Conservation (phyloP, 805 yeast genomes). For the Candida tibetensis region DNA sequence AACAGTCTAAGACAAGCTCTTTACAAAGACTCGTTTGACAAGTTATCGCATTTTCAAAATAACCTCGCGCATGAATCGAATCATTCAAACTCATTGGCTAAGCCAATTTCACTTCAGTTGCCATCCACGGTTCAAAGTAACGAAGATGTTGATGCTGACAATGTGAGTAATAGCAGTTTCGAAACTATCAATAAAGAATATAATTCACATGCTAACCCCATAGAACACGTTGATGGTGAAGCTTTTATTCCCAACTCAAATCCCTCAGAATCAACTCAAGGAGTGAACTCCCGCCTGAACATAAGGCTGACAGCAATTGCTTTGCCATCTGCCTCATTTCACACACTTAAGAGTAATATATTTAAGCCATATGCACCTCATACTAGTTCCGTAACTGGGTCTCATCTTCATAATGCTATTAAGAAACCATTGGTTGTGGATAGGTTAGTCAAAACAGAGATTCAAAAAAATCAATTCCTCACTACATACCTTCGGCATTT, state of each 20-base stretch:
- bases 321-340: background rate
- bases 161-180: constrained; percentile 5
- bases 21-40: constrained; percentile 10
- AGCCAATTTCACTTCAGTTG: background rate
- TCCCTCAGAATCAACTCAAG: background rate
- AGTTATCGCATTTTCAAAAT: constrained; percentile 7
- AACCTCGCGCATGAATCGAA: too few relatives aligned
- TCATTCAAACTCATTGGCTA: too few relatives aligned
- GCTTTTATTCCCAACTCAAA: background rate
- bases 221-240: background rate
- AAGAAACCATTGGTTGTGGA: constrained; percentile 11
- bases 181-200: constrained; percentile 9
- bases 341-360: constrained; percentile 3
- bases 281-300: background rate
- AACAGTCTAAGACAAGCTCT: constrained; percentile 11
- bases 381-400: background rate
- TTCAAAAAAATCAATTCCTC: constrained; percentile 14
- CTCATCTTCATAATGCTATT: constrained; percentile 21
- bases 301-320: too few relatives aligned
- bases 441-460: constrained; percentile 9
- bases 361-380: constrained; percentile 10
- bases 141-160: constrained; percentile 2
- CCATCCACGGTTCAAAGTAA: background rate
- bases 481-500: constrained; percentile 12
- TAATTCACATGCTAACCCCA: too few relatives aligned